These are phyloP conservation scores for Trichoderma reesei DNA, from an alignment of 495 filamentous ascomycete genomes.

Conservation along the genomic window DNA sequence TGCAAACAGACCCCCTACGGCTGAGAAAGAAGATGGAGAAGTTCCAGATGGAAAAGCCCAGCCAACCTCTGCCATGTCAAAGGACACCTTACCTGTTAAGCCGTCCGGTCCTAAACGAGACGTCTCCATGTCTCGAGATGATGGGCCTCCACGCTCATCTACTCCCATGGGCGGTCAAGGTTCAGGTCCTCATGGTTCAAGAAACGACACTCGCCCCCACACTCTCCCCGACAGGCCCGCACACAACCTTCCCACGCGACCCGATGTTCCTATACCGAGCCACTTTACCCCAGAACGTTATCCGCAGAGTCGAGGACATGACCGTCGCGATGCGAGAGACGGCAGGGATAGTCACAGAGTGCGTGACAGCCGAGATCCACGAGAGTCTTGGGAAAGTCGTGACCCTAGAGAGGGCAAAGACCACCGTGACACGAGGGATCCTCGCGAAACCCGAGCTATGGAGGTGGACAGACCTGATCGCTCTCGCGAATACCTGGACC, in stretches of 20 bases:
- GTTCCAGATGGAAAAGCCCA: conserved; percentile 45
- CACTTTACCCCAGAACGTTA: conserved; percentile 30
- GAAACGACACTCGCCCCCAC: neutral
- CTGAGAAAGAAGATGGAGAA: conserved; percentile 71
- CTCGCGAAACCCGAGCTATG: conserved; percentile 22
- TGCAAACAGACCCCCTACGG: conserved; percentile 24
- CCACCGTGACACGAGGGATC: conserved; percentile 27
- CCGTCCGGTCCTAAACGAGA: neutral
- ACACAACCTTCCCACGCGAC: conserved; percentile 35
- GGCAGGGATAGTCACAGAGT: conserved; percentile 15
- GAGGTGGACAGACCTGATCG: conserved; percentile 19
- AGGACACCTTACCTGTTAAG: conserved; percentile 10
- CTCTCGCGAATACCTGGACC: conserved; percentile 7
- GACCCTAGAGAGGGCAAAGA: conserved; percentile 22
- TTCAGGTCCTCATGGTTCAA: conserved; percentile 10
- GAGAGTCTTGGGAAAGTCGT: conserved; percentile 23
- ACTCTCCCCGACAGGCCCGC: conserved; percentile 26
- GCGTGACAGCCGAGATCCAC: conserved; percentile 20
- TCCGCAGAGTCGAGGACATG: conserved; percentile 23
- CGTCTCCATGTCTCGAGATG: conserved; percentile 4
- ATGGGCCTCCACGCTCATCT: conserved; percentile 12
- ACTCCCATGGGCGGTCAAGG: conserved; percentile 13
- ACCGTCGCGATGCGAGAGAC: conserved; percentile 24
- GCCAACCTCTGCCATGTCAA: neutral
- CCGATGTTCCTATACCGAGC: conserved; percentile 32